Conservation (phyloP, 2,329 filamentous ascomycete species). For the Alternaria novae-zelandiae region DNA sequence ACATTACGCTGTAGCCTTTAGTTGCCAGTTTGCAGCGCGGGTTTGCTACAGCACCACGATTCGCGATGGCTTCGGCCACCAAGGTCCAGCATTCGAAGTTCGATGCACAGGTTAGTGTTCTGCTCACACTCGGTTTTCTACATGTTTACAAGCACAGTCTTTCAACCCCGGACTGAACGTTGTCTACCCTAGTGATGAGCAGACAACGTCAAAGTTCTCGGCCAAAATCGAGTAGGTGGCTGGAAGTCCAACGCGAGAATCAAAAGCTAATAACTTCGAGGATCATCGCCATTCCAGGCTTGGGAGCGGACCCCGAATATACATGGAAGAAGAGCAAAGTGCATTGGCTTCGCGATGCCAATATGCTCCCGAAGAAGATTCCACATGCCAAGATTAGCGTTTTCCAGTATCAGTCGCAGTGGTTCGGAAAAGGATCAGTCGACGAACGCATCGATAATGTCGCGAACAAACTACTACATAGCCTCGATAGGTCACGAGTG, state of each 20-base stretch:
- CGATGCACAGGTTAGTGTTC: slow-evolving; percentile 18
- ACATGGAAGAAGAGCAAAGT: slow-evolving; percentile 35
- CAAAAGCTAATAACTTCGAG: slow-evolving; percentile 15
- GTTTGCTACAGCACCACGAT: background rate
- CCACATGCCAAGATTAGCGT: slow-evolving; percentile 38
- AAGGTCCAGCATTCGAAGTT: slow-evolving; percentile 24
- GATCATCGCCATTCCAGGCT: slow-evolving; percentile 39
- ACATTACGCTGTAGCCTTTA: background rate
- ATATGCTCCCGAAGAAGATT: slow-evolving; percentile 36
- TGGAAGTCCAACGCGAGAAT: background rate
- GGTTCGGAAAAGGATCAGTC: slow-evolving; percentile 37
- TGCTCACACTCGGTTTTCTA: background rate
- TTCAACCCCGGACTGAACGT: slow-evolving; percentile 23
- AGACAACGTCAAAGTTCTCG: slow-evolving; percentile 8
- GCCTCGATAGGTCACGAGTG: slow-evolving; percentile 23
- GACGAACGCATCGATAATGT: slow-evolving; percentile 37
- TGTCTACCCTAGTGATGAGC: slow-evolving; percentile 24
- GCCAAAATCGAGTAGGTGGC: slow-evolving; percentile 21
- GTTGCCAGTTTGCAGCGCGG: background rate
- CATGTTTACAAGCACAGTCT: slow-evolving; percentile 3
- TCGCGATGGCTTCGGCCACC: slow-evolving; percentile 19
- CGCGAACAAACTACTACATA: slow-evolving; percentile 29
- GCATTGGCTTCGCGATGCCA: slow-evolving; percentile 38
- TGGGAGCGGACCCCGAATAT: slow-evolving; percentile 37
- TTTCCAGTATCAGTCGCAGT: slow-evolving; percentile 38